A percentile compares a stretch with the other conserved stretches of the same genome.
These are phyloP conservation scores for Annulohypoxylon truncatum DNA, from an alignment of 2,329 filamentous ascomycete genomes.

Conservation along the genomic window DNA sequence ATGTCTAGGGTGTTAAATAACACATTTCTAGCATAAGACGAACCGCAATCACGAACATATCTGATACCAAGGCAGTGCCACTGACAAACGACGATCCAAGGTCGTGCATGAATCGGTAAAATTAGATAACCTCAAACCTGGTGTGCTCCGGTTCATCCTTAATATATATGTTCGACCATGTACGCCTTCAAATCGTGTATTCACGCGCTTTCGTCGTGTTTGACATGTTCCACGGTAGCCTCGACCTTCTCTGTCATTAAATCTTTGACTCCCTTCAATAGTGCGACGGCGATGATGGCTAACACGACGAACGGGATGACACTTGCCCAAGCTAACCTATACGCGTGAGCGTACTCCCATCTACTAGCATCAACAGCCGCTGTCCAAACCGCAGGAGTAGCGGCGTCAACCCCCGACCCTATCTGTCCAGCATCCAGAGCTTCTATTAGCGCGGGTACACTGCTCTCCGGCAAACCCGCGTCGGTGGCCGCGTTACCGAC, in stretches of 20 bases:
- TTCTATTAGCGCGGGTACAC: conserved; percentile 53
- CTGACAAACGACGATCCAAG: not conserved
- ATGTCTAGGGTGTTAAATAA: no score
- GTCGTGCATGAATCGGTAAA: not conserved
- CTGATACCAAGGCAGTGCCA: not conserved
- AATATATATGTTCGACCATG: not conserved
- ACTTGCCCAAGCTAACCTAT: conserved; percentile 61
- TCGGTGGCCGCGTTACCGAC: conserved; percentile 56
- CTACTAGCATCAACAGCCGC: conserved; percentile 56
- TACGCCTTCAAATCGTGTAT: not conserved
- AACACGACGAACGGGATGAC: conserved; percentile 64
- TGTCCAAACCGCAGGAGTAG: conserved; percentile 53
- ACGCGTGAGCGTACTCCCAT: conserved; percentile 60
- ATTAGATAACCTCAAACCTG: not conserved
- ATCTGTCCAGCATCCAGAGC: conserved; percentile 53
- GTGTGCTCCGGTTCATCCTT: not conserved
- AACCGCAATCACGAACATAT: no score
- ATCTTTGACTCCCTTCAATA: conserved; percentile 61
- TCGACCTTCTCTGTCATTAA: conserved; percentile 67
- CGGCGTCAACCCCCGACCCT: conserved; percentile 42
- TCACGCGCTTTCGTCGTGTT: not conserved
- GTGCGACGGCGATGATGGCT: conserved; percentile 57
- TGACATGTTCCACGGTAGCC: conserved; percentile 59
- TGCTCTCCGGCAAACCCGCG: conserved; percentile 56
- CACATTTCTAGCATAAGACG: not conserved